These are phyloP conservation scores for Debaryomyces udenii DNA, from an alignment of 1,139 yeast species.

Conservation along the genomic window DNA sequence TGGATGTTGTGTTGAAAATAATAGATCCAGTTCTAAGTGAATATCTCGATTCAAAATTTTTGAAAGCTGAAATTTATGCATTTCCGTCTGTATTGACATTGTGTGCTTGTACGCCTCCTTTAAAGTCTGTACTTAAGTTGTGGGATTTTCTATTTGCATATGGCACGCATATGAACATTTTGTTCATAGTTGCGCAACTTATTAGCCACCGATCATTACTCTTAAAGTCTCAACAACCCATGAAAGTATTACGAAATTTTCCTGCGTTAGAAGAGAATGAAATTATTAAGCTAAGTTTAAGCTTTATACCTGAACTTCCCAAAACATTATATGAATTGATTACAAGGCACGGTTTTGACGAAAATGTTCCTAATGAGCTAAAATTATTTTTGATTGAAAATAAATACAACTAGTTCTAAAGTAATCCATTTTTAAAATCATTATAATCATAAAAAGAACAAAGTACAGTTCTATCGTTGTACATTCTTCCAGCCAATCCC, in stretches of 20 bases:
- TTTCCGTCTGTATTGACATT: slow-evolving; percentile 86
- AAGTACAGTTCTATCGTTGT: slow-evolving; percentile 70
- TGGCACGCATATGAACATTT: slow-evolving; percentile 85
- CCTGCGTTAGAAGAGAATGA: slow-evolving; percentile 76
- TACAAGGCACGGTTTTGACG: slow-evolving; percentile 72
- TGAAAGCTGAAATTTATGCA: slow-evolving; percentile 85
- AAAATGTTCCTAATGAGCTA: slow-evolving; percentile 43
- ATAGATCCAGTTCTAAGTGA: slow-evolving; percentile 75
- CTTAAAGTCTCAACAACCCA: slow-evolving; percentile 65
- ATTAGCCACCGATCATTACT: slow-evolving; percentile 67
- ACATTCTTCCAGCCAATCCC: slow-evolving; percentile 68
- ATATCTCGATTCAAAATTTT: slow-evolving; percentile 61
- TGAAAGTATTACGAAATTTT: slow-evolving; percentile 71
- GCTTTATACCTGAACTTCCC: slow-evolving; percentile 80
- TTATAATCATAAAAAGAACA: slow-evolving; percentile 64
- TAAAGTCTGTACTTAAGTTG: slow-evolving; percentile 69
- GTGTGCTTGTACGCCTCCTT: slow-evolving; percentile 89
- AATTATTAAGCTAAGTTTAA: slow-evolving; percentile 75
- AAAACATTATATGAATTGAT: slow-evolving; percentile 66
- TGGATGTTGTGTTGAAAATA: slow-evolving; percentile 69
- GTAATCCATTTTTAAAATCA: slow-evolving; percentile 47
- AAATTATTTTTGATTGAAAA: slow-evolving; percentile 26
- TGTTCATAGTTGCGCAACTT: slow-evolving; percentile 84
- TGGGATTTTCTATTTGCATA: slow-evolving; percentile 95
- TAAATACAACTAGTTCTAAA: slow-evolving; percentile 16